Conservation (phyloP, 2,329 filamentous ascomycete species). For the Fusarium chlamydosporum region DNA sequence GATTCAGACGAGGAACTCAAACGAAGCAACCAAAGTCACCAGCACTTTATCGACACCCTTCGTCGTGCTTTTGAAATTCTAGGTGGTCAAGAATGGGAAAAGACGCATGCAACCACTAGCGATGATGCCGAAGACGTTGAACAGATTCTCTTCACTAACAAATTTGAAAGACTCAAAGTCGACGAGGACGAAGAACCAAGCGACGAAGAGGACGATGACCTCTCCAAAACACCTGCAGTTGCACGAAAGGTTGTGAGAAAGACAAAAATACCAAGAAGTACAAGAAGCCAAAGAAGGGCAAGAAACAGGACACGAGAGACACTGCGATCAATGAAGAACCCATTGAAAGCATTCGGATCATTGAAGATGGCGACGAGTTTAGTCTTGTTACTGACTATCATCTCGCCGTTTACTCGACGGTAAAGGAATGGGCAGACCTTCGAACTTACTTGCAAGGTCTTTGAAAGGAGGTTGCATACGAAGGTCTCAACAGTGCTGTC, state of each 20-base stretch:
- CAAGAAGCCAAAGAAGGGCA: slow-evolving; percentile 40
- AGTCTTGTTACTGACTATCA: not conserved
- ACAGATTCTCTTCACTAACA: slow-evolving; percentile 25
- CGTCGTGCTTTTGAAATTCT: slow-evolving; percentile 55
- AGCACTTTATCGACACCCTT: slow-evolving; percentile 60
- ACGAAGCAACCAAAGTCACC: slow-evolving; percentile 58
- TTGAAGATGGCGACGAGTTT: not conserved
- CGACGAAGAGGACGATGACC: slow-evolving; percentile 17
- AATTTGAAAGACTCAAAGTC: slow-evolving; percentile 33
- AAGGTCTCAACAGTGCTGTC: not conserved
- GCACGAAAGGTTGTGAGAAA: slow-evolving; percentile 3
- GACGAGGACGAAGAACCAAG: slow-evolving; percentile 6
- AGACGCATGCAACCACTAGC: not conserved
- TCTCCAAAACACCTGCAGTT: not conserved
- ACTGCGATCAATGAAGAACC: slow-evolving; percentile 39
- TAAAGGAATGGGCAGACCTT: not conserved
- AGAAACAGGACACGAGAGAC: slow-evolving; percentile 39
- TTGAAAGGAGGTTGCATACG: not conserved
- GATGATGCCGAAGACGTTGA: slow-evolving; percentile 43
- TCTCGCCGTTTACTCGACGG: not conserved
- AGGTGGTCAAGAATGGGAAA: slow-evolving; percentile 52
- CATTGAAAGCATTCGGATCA: not conserved
- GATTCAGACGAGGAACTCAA: slow-evolving; percentile 53
- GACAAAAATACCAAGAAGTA: slow-evolving; percentile 17
- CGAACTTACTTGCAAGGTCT: not conserved